phyloP scores from a whole-genome alignment of 1,139 yeast species.

The Candida freyschussii region DNA sequence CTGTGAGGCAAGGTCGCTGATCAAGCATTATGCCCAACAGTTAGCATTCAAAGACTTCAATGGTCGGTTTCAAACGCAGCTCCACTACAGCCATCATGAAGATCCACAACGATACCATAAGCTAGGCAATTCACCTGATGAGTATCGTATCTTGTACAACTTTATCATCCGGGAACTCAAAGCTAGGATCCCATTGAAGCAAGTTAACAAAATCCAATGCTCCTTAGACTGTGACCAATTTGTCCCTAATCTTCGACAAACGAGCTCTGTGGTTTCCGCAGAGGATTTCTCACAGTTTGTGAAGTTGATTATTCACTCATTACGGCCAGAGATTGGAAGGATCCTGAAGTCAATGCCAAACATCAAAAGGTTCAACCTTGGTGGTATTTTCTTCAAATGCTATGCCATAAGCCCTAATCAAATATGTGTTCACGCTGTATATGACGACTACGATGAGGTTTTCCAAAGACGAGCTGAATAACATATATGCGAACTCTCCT shows the following conservation, averaged over 20 bases:
- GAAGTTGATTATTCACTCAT: conserved; percentile 16
- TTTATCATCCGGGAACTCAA: conserved; percentile 23
- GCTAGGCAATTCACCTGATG: conserved; percentile 19
- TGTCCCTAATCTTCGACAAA: conserved; percentile 11
- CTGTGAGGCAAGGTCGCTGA: conserved; percentile 16
- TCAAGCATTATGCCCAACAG: conserved; percentile 14
- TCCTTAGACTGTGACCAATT: conserved; percentile 11
- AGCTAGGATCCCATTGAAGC: conserved; percentile 23
- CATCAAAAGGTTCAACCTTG: conserved; percentile 17
- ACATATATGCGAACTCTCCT: too few relatives aligned
- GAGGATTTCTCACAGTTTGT: conserved; percentile 13
- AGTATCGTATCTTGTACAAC: conserved; percentile 23
- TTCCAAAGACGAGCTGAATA: too few relatives aligned
- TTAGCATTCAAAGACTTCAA: conserved; percentile 25
- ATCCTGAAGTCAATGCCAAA: conserved; percentile 9
- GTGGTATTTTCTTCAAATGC: conserved; percentile 18
- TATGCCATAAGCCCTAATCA: neutral
- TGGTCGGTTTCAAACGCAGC: conserved; percentile 19
- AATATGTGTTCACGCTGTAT: conserved; percentile 10
- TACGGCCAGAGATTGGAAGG: conserved; percentile 12
- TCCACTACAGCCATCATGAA: conserved; percentile 12
- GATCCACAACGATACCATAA: conserved; percentile 5
- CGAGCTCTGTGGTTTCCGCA: conserved; percentile 7
- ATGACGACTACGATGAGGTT: conserved; percentile 15
- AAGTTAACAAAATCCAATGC: conserved; percentile 11